Evolutionary conservation across 345 rosid genomes (phyloP), one percentile per base, ranked within the genome.

Genomic region (Pugionium cornutum): DNA sequence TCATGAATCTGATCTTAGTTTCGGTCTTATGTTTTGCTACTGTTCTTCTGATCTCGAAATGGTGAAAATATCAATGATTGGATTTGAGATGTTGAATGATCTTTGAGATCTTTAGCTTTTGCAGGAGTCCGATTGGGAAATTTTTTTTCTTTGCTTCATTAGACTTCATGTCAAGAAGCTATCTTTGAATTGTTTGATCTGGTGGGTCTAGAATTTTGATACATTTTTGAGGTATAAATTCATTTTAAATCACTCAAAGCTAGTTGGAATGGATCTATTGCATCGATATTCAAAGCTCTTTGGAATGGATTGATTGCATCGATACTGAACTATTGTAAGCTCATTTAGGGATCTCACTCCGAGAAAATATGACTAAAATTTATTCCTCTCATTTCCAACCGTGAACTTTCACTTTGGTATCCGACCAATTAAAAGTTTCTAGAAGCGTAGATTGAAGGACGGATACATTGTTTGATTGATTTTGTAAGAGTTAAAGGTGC

Each of bases 181-280:
- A 53, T 27, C 8, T 28, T 11, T 55, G 9, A 46, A 37, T 39
- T 39, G 27, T 67, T 45, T 37, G 72, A 67, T 67, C 55, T 56
- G 29, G 30, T 47, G n/a, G 33, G 9, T 69, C 7, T 39, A 26
- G 33, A 28, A 4, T 34, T 2, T 55, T 34, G 37, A 31, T 30
- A 30, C 43, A 31, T 32, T 37, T 18, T 26, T 59, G 4, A 33
- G 36, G 27, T 6, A 32, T 0, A 10, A 32, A 30, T 45, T 67
- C 31, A 36, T 34, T 4, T 46, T 29, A 6, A 0, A 37, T 57
- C 3, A 57, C 26, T 36, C 48, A 29, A 36, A 39, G 18, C 18
- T 18, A 18, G 18, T 18, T 18, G 18, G 18, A 18, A 18, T 18
- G 18, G 18, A 18, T 18, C 18, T 18, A 18, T 18, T 18, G 18